Evolutionary conservation across 257 asterid species (phyloP).

Genomic region (Echium plantagineum): DNA sequence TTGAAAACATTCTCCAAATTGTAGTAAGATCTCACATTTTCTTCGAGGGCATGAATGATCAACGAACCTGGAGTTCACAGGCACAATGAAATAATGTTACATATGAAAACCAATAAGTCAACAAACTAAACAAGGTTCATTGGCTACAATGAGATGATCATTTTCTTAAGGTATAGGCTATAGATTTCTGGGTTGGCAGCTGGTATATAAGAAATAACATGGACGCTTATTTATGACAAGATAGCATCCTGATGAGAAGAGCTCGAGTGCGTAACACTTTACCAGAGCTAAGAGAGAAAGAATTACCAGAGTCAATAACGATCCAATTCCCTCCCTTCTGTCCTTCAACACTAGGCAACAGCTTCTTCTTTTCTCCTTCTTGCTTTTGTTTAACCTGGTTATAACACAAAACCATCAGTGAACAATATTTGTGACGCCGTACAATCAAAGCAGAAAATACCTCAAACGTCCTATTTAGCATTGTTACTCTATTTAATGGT

Average conservation of each 20-base stretch:
- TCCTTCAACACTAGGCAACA: constrained; percentile 87
- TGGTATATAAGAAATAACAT: no score
- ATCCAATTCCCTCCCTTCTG: constrained; percentile 91
- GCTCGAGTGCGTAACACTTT: no score
- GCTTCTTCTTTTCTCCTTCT: constrained; percentile 71
- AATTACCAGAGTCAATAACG: constrained; percentile 79
- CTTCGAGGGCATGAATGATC: constrained; percentile 83
- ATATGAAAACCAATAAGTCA: neutral
- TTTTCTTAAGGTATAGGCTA: no score
- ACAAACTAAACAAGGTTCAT: neutral
- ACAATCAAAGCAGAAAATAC: constrained; percentile 2
- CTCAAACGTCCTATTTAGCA: neutral
- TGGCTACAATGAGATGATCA: neutral
- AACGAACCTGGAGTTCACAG: constrained; percentile 34
- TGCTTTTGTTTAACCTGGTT: constrained; percentile 89
- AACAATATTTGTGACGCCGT: neutral
- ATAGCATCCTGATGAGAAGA: no score
- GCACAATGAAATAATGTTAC: neutral
- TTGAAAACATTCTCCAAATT: constrained; percentile 78
- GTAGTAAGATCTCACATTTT: constrained; percentile 88
- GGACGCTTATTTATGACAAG: no score
- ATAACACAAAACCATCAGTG: constrained; percentile 8
- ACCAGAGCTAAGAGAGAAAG: no score
- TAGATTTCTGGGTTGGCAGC: no score
- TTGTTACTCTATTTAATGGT: neutral